These are phyloP conservation scores for Pleurotus ostreatus DNA, from an alignment of 768 basidiomycete species.

Conservation along the genomic window DNA sequence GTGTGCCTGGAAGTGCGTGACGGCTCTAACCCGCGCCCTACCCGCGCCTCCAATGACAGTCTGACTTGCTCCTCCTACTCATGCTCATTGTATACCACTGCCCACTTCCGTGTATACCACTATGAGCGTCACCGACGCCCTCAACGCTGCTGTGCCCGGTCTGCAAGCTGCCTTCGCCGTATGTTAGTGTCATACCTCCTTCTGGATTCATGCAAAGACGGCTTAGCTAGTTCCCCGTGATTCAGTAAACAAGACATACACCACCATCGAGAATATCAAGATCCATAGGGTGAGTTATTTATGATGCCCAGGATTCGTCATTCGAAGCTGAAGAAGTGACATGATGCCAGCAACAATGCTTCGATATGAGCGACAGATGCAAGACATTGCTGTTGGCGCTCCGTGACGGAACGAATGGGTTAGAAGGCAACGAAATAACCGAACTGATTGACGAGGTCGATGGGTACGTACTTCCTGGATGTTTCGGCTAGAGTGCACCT, in stretches of 20 bases:
- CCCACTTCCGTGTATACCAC: background rate
- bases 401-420: constrained; percentile 25
- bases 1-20: too few relatives aligned
- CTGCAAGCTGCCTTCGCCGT: constrained; percentile 21
- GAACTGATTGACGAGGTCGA: constrained; percentile 32
- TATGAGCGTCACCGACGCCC: constrained; percentile 1
- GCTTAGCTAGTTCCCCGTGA: background rate
- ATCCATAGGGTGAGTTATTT: constrained; percentile 28
- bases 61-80: background rate
- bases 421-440: constrained; percentile 25
- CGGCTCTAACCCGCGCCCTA: too few relatives aligned
- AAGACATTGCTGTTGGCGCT: constrained; percentile 26
- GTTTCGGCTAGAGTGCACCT: background rate
- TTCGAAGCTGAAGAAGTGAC: background rate
- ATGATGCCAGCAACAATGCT: constrained; percentile 30
- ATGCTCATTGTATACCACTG: constrained; percentile 3
- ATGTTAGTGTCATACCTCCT: constrained; percentile 17
- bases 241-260: constrained; percentile 26
- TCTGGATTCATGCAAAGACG: background rate
- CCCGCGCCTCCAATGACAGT: too few relatives aligned
- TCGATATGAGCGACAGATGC: constrained; percentile 28
- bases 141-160: constrained; percentile 18
- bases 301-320: background rate
- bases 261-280: constrained; percentile 31
- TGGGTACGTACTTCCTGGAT: constrained; percentile 19